A percentile compares a stretch with the other conserved stretches of the same genome.
phyloP scores from a whole-genome alignment of 371 early-diverging fungal genomes.

The Lichtheimia ramosa region DNA sequence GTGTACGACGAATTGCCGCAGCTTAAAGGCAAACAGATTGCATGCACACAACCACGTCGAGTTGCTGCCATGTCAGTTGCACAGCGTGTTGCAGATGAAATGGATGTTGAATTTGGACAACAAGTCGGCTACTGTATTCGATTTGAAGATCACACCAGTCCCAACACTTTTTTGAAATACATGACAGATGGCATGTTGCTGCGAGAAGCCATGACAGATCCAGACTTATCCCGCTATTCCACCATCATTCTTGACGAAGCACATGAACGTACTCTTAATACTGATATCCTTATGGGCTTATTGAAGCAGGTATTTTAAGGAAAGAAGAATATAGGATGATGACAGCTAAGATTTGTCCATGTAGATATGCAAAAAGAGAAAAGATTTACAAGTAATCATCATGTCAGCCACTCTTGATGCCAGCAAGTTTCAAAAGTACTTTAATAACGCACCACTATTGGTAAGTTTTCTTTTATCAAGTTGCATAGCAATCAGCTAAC shows the following conservation, averaged over 20 bases:
- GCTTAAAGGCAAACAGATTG: conserved; percentile 84
- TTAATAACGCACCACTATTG: conserved; percentile 70
- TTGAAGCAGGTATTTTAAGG: conserved; percentile 67
- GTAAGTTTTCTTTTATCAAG: conserved; percentile 12
- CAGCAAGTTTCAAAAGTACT: conserved; percentile 85
- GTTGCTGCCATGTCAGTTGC: conserved; percentile 98
- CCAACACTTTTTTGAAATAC: conserved; percentile 87
- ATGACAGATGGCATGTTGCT: conserved; percentile 99
- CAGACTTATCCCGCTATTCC: conserved; percentile 79
- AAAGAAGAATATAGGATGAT: not conserved
- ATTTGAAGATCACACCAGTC: conserved; percentile 93
- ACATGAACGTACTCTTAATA: conserved; percentile 93
- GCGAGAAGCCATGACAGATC: conserved; percentile 95
- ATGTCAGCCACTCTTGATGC: conserved; percentile 95
- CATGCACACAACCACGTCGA: conserved; percentile 98
- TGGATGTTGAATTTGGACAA: conserved; percentile 86
- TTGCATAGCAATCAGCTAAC: too few relatives aligned
- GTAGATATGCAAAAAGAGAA: conserved; percentile 50
- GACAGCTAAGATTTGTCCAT: too few relatives aligned
- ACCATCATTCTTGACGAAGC: conserved; percentile 97
- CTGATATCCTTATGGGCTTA: conserved; percentile 96
- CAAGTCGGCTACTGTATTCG: conserved; percentile 97
- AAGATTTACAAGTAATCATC: conserved; percentile 79
- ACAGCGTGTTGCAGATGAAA: conserved; percentile 92
- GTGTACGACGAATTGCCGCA: conserved; percentile 90